A percentile compares a stretch with the other conserved stretches of the same genome.
phyloP scores from a whole-genome alignment of 768 basidiomycete species.

The Mycena polygramma region DNA sequence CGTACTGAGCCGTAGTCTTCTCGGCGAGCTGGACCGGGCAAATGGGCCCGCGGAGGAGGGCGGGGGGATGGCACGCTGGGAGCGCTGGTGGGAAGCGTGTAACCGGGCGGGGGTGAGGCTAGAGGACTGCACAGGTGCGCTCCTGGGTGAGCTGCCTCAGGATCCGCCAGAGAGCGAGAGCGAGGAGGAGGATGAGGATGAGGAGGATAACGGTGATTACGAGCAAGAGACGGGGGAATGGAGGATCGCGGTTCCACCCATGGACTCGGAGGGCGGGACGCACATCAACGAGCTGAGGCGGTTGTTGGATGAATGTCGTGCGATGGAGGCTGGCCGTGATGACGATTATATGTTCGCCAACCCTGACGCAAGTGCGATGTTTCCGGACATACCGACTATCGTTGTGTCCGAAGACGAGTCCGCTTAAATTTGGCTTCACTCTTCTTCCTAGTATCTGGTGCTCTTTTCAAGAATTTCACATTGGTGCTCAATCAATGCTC shows the following conservation, averaged over 20 bases:
- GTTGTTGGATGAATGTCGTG: conserved; percentile 68
- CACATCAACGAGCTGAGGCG: conserved; percentile 62
- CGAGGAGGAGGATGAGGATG: conserved; percentile 49
- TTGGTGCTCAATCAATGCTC: too few species aligned
- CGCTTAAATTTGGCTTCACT: neutral
- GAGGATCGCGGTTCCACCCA: conserved; percentile 41
- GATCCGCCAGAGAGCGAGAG: conserved; percentile 49
- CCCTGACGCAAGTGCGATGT: conserved; percentile 41
- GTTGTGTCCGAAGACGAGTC: neutral
- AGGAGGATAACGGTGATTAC: conserved; percentile 39
- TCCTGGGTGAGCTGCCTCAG: conserved; percentile 65
- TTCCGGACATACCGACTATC: conserved; percentile 30
- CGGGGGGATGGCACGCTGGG: conserved; percentile 70
- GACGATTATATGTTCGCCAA: conserved; percentile 41
- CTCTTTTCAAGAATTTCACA: too few species aligned
- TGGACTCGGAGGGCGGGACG: conserved; percentile 29
- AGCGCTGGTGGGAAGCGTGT: conserved; percentile 76
- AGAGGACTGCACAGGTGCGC: conserved; percentile 82
- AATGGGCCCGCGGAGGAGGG: conserved; percentile 60
- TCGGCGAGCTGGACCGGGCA: conserved; percentile 68
- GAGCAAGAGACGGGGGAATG: conserved; percentile 47
- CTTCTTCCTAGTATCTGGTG: too few species aligned
- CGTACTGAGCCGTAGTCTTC: conserved; percentile 65
- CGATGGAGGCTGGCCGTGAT: conserved; percentile 60
- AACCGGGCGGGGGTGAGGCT: conserved; percentile 65